Evolutionary conservation across 768 basidiomycete genomes (phyloP), one percentile per base, ranked within the genome.

Genomic region (Hericium rajendrae): DNA sequence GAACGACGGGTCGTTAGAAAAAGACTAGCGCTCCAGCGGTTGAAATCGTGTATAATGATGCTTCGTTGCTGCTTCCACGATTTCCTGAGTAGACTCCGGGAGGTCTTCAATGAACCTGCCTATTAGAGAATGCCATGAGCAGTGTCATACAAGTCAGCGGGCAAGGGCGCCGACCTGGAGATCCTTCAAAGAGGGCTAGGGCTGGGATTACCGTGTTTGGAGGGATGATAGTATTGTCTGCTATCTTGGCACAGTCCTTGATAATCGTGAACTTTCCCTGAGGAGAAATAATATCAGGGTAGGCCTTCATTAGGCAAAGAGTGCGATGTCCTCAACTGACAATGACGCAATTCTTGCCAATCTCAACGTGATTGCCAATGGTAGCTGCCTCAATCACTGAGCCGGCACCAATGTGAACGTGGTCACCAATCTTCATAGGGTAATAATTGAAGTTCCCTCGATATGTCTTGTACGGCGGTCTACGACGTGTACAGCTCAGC

Each of bases 241-340:
- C 86, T 22, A 99, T 84, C 59, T 82, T 85, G 3, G 88, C 91
- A 62, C 94, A 94, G 66, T 98, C 95, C 68, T 97, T 97, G 70
- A 97, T 94, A 57, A 95, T 94, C 0, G 88, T 86, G 65, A 98
- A 97, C 70, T 97, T 94, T 22, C 97, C 94, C 94, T 97, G 64
- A n/a, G 15, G 49, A 1, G n/a, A 22, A 38, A 4, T 28, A 20
- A 24, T 28, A 32, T 20, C 53, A 9, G 11, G 15, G 13, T 13
- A 38, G 43, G 38, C 46, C 53, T 48, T 13, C 18, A 20, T 16
- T 39, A 41, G n/a, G 52, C 24, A 20, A 50, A 37, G 13, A 43
- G 38, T n/a, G 58, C 5, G 6, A 24, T 51, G 59, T 10, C 11
- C 24, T 26, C 41, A 56, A 72, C 87, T 59, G 64, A 94, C 95